Evolutionary conservation across 2,329 filamentous ascomycete genomes (phyloP), one percentile per base, ranked within the genome.

Genomic region (Diaporthe citri): DNA sequence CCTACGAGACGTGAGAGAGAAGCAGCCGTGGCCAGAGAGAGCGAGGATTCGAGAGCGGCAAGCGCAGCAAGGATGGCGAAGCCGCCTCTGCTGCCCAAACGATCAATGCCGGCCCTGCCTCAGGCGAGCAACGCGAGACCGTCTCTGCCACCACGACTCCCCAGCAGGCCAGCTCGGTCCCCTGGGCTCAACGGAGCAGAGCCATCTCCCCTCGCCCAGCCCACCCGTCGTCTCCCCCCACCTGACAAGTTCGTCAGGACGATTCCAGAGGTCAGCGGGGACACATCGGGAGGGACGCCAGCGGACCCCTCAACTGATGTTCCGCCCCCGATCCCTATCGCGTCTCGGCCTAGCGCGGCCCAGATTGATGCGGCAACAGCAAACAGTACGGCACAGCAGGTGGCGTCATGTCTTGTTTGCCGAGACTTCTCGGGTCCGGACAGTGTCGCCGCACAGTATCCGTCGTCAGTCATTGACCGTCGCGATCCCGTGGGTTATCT

Each of bases 381-480:
- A 57, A 83, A 83, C 62, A 78, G 79, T 17, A 77, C 80, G 17
- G 76, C 81, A 13, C 79, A 79, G 20, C 73, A 82, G 17, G 77
- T 79, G 28, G 78, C 78, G 10, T 78, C 76, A 25, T 98, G 97
- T 82, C 88, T 98, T 71, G 86, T 91, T 74, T 98, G 97, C 82
- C 92, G 96, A 77, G 96, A 98, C 84, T 98, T 97, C 83, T 95
- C 94, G 9, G 91, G 85, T 0, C 93, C 95, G 0, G 97, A 98
- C 83, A 84, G 84, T 20, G 92, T 97, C 78, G 96, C 95, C 7
- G 89, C 94, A 8, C 92, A 91, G 77, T 95, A 95, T 80, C 95
- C 96, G 7, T 88, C 92, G 41, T 85, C 93, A 59, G 90, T 91
- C 1, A 88, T 98, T 25, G 95, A 95, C 5, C 85, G 87, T 25